These are phyloP conservation scores for Xerocomus amazonicus DNA, from an alignment of 1,284 basidiomycete genomes.

Conservation along the genomic window DNA sequence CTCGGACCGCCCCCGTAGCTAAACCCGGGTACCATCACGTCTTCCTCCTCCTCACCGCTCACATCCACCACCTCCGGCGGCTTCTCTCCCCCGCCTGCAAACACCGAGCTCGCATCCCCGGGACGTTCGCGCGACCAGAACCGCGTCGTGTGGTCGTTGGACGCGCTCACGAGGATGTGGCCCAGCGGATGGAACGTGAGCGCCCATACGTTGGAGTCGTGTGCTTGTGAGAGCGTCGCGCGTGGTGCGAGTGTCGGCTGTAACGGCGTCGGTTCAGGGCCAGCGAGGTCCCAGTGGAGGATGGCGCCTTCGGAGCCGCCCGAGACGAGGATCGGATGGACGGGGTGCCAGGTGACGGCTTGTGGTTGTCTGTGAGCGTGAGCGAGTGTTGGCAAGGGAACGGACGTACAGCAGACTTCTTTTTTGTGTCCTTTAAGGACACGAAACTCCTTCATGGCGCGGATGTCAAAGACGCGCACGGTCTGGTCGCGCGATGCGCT, in stretches of 20 bases:
- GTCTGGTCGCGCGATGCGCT: slow-evolving; percentile 94
- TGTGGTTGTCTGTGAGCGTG: not conserved
- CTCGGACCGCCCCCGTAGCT: slow-evolving; percentile 33
- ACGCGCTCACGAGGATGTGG: slow-evolving; percentile 88
- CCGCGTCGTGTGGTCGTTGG: slow-evolving; percentile 95
- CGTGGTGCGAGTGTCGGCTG: slow-evolving; percentile 54
- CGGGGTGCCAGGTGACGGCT: slow-evolving; percentile 94
- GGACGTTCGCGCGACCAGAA: slow-evolving; percentile 94
- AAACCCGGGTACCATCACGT: slow-evolving; percentile 64
- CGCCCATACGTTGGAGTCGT: slow-evolving; percentile 97
- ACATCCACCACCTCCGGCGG: slow-evolving; percentile 59
- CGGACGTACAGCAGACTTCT: slow-evolving; percentile 90
- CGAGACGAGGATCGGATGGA: slow-evolving; percentile 88
- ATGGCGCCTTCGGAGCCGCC: slow-evolving; percentile 94
- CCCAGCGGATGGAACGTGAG: slow-evolving; percentile 95
- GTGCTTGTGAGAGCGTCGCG: slow-evolving; percentile 84
- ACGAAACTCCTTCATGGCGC: slow-evolving; percentile 93
- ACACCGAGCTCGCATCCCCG: slow-evolving; percentile 67
- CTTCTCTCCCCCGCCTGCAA: slow-evolving; percentile 74
- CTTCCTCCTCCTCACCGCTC: slow-evolving; percentile 69
- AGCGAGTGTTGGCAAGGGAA: not conserved
- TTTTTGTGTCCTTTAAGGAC: slow-evolving; percentile 94
- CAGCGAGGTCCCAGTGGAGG: slow-evolving; percentile 85
- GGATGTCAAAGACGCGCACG: slow-evolving; percentile 95
- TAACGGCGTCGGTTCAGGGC: slow-evolving; percentile 42